Evolutionary conservation across 495 filamentous ascomycete genomes (phyloP).

Genomic region (Thermothielavioides terrestris): DNA sequence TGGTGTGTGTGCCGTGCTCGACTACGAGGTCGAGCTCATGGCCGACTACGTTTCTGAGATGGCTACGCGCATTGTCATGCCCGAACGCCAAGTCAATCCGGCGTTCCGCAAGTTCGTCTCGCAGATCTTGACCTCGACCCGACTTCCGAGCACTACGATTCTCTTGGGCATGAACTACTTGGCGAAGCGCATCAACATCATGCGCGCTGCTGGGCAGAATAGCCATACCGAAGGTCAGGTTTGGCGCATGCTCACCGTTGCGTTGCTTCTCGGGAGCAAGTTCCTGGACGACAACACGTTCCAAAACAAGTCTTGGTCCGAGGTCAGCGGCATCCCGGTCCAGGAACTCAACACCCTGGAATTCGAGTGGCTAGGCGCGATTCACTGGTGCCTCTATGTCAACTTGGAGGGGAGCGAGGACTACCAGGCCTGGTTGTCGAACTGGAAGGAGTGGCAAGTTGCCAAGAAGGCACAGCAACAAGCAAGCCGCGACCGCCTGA

Average conservation of each 20-base stretch:
- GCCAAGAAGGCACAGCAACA: conserved; percentile 51
- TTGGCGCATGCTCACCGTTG: conserved; percentile 84
- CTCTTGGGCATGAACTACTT: conserved; percentile 88
- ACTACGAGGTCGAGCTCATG: conserved; percentile 99
- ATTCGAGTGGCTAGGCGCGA: conserved; percentile 80
- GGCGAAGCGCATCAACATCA: conserved; percentile 67
- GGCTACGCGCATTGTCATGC: conserved; percentile 70
- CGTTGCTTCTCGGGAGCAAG: conserved; percentile 88
- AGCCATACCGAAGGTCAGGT: conserved; percentile 60
- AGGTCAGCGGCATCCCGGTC: conserved; percentile 90
- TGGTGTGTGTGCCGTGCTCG: conserved; percentile 89
- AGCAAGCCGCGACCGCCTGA: conserved; percentile 39
- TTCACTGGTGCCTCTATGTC: conserved; percentile 81
- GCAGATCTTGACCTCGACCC: conserved; percentile 87
- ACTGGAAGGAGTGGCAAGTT: conserved; percentile 73
- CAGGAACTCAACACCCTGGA: conserved; percentile 83
- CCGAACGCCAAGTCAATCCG: conserved; percentile 55
- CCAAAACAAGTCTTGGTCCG: conserved; percentile 97
- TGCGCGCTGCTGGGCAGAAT: conserved; percentile 50
- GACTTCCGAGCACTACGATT: conserved; percentile 92
- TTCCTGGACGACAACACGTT: conserved; percentile 99
- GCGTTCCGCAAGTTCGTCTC: conserved; percentile 92
- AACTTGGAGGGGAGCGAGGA: conserved; percentile 75
- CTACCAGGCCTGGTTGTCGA: conserved; percentile 70
- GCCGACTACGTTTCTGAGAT: conserved; percentile 95